Conservation (phyloP, 2,329 filamentous ascomycete genomes). For the Pseudohalonectria lignicola region DNA sequence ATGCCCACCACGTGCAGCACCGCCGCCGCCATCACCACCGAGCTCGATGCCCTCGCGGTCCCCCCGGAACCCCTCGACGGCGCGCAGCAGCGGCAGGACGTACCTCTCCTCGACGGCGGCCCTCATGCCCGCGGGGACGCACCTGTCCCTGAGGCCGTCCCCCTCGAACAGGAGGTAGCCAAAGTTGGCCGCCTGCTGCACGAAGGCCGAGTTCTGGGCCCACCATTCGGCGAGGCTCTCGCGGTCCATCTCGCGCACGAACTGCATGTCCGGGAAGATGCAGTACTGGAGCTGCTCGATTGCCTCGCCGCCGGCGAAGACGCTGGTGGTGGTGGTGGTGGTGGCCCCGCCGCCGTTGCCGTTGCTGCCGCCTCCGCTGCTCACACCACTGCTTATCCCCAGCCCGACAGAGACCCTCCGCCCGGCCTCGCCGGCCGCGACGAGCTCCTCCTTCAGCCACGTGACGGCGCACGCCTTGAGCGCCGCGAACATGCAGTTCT, state of each 20-base stretch:
- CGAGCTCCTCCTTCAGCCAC: constrained; percentile 54
- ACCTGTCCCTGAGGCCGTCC: constrained; percentile 22
- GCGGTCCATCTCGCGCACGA: constrained; percentile 28
- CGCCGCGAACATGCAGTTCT: constrained; percentile 52
- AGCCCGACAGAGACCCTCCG: neutral
- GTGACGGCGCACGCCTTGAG: constrained; percentile 52
- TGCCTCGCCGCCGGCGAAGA: constrained; percentile 42
- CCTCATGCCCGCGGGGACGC: constrained; percentile 43
- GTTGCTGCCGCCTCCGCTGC: constrained; percentile 12
- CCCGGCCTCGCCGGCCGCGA: constrained; percentile 23
- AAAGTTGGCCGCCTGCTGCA: constrained; percentile 52
- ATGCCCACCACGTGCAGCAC: neutral
- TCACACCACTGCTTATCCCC: neutral
- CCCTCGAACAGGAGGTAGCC: constrained; percentile 41
- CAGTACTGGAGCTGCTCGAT: constrained; percentile 50
- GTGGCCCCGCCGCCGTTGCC: constrained; percentile 15
- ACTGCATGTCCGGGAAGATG: constrained; percentile 46
- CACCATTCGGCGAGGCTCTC: constrained; percentile 39
- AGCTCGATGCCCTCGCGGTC: too few species aligned
- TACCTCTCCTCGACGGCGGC: constrained; percentile 48
- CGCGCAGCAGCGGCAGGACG: constrained; percentile 37
- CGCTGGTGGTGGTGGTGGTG: constrained; percentile 8
- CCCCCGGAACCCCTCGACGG: constrained; percentile 18
- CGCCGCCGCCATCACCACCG: constrained; percentile 15
- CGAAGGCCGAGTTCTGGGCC: constrained; percentile 37